A percentile compares a stretch with the other conserved stretches of the same genome.
Conservation (phyloP, 2,329 filamentous ascomycete species). For the Mycosphaerella arachidis region DNA sequence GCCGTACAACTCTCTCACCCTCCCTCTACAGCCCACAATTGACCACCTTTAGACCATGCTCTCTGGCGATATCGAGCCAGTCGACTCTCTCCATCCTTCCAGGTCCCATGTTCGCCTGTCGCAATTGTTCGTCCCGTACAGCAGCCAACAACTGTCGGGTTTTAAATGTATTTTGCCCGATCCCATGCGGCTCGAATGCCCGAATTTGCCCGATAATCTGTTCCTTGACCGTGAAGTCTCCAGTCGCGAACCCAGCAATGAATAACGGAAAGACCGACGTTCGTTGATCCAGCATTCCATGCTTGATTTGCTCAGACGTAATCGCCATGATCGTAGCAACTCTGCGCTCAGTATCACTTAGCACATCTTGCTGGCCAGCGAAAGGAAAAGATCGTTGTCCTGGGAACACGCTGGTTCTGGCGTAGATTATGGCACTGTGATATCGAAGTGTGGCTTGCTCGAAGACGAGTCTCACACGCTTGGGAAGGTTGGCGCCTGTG, state of each 20-base stretch:
- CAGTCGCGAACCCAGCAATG: conserved; percentile 47
- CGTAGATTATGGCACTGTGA: conserved; percentile 47
- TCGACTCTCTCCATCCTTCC: conserved; percentile 44
- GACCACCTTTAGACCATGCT: conserved; percentile 45
- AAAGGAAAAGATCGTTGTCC: conserved; percentile 42
- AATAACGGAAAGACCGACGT: conserved; percentile 53
- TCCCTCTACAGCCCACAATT: conserved; percentile 47
- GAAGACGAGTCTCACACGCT: conserved; percentile 29
- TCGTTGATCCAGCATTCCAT: conserved; percentile 37
- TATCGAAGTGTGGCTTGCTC: conserved; percentile 47
- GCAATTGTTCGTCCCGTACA: conserved; percentile 46
- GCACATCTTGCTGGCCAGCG: conserved; percentile 29
- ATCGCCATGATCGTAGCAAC: conserved; percentile 44
- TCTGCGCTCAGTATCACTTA: conserved; percentile 43
- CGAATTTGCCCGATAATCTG: conserved; percentile 47
- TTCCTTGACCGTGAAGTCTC: conserved; percentile 40
- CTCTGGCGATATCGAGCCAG: conserved; percentile 48
- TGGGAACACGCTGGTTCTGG: conserved; percentile 52
- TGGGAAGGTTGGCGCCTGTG: conserved; percentile 29
- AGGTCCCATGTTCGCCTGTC: conserved; percentile 37
- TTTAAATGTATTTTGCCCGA: conserved; percentile 46
- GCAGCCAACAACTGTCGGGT: conserved; percentile 44
- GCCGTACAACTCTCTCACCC: not conserved
- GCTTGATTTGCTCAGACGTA: conserved; percentile 38
- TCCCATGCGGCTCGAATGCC: conserved; percentile 43